These are phyloP conservation scores for Pestalotiopsis sp. DNA, from an alignment of 2,329 filamentous ascomycete genomes.

Conservation along the genomic window DNA sequence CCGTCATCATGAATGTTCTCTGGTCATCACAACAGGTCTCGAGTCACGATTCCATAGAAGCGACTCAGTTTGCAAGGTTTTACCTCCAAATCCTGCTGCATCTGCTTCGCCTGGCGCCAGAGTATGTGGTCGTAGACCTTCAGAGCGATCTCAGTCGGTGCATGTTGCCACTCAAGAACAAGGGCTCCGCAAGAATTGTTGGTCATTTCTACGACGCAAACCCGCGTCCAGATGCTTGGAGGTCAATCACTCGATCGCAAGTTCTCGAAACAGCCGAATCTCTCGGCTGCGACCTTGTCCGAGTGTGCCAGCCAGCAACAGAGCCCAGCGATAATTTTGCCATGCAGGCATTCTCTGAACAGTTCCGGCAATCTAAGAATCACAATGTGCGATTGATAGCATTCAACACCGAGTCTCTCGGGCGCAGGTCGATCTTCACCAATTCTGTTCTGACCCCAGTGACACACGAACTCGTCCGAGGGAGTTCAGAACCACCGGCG, in stretches of 20 bases:
- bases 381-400: not conserved
- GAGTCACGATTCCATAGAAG: not conserved
- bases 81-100: not conserved
- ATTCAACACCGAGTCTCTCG: conserved; percentile 3
- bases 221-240: not conserved
- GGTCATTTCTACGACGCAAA: conserved; percentile 1
- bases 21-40: not conserved
- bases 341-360: not conserved
- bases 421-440: not conserved
- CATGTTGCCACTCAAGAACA: not conserved
- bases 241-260: not conserved
- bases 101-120: not conserved
- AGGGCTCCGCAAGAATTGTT: not conserved
- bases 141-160: not conserved
- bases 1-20: not conserved
- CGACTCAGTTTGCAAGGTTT: not conserved
- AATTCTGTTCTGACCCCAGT: conserved; percentile 7
- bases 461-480: not conserved
- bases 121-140: not conserved
- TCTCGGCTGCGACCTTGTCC: conserved; percentile 3
- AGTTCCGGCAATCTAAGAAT: not conserved
- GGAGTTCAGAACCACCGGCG: not conserved
- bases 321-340: not conserved
- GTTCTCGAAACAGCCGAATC: not conserved
- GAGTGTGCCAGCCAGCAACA: conserved; percentile 4